Percentiles rank a stretch among this genome's conserved stretches.
These are phyloP conservation scores for Aspergillus sp. DNA, from an alignment of 2,329 filamentous ascomycete species.

Conservation along the genomic window DNA sequence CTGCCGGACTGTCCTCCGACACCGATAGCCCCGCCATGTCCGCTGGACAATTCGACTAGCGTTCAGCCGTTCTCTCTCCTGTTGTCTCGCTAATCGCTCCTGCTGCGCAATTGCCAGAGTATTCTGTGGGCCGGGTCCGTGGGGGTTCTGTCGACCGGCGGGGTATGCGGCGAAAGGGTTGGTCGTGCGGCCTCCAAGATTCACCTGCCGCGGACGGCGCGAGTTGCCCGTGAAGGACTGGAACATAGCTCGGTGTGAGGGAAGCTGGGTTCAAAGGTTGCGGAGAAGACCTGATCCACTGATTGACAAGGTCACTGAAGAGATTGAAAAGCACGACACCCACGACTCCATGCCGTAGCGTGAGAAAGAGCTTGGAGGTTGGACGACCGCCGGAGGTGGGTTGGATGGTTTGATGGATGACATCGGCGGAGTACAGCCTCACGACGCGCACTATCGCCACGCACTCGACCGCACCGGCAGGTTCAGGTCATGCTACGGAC, in stretches of 20 bases:
- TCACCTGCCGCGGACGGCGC: conserved; percentile 83
- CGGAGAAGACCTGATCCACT: conserved; percentile 4
- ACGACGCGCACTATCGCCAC: conserved; percentile 5
- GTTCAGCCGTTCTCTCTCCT: conserved; percentile 72
- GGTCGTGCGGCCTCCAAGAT: conserved; percentile 78
- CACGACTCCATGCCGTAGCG: conserved; percentile 20
- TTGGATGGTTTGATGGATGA: not conserved
- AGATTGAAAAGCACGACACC: conserved; percentile 13
- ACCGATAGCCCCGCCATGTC: conserved; percentile 74
- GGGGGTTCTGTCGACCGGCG: conserved; percentile 55
- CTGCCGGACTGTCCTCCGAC: conserved; percentile 58
- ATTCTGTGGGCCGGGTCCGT: conserved; percentile 65
- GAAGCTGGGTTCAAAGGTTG: conserved; percentile 8
- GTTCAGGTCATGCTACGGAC: not conserved
- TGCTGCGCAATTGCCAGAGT: conserved; percentile 83
- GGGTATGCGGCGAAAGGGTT: conserved; percentile 72
- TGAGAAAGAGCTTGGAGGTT: not conserved
- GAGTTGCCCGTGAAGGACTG: conserved; percentile 86
- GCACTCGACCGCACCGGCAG: not conserved
- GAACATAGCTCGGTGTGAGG: conserved; percentile 62
- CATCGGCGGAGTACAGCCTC: not conserved
- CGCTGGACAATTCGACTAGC: conserved; percentile 73
- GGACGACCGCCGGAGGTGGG: not conserved
- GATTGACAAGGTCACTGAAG: conserved; percentile 9
- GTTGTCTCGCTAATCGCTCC: conserved; percentile 75